Evolutionary conservation across 2,329 filamentous ascomycete genomes (phyloP), one percentile per base, ranked within the genome.

Genomic region (Penicillium sp.): DNA sequence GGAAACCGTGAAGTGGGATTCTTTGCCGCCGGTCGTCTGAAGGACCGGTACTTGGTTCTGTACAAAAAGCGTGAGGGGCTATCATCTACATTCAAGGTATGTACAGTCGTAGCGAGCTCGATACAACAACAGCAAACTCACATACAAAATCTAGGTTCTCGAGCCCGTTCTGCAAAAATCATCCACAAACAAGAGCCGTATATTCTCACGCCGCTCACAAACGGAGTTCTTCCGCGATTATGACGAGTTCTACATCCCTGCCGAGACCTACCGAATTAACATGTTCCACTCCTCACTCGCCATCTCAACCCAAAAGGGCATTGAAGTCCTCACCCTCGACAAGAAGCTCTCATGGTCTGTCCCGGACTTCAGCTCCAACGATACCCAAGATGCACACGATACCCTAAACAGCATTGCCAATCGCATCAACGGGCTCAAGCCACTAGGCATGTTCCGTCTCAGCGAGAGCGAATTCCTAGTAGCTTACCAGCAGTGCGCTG

Each of bases 141-240:
- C 15, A 23, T 15, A 13, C 25, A 41, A 33, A 52, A 31, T 31
- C 9, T 49, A 93, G 78, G 92, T 99, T 13, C 85, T 99, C 9
- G 94, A 99, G 73, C 94, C 94, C 0, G 91, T 99, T 27, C 90
- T 94, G 70, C 93, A 97, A 66, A 97, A 96, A 72, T 89, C 92
- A 0, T 88, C 90, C 0, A 90, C 96, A 70, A 93, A 90, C 79
- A 90, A 88, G 68, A 84, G 86, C 5, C 86, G 91, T 9, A 80
- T 88, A 62, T 87, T 85, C 7, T 80, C 86, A 19, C 83, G 84
- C 10, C 82, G 83, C 31, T 91, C 91, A 21, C 87, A 85, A 59
- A 97, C 93, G 0, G 94, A 99, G 68, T 93, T 93, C 68, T 99
- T 97, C 86, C 89, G 94, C 61, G 94, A 99, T 71, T 99, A 93